These are phyloP conservation scores for Epicoccum sorghinum DNA, from an alignment of 2,329 filamentous ascomycete genomes.

Conservation along the genomic window DNA sequence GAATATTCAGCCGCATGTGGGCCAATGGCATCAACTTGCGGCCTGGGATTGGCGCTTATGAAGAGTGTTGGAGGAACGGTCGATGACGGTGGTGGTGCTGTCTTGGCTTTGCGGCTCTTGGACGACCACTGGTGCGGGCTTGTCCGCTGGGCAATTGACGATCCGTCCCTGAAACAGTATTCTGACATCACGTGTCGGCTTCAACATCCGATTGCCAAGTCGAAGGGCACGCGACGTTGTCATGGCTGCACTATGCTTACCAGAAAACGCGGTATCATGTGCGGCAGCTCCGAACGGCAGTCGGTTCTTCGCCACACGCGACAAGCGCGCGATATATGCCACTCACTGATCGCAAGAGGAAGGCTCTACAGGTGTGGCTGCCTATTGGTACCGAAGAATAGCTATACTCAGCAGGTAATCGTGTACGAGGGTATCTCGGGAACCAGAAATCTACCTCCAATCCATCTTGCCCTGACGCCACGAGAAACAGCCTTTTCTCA, in stretches of 20 bases:
- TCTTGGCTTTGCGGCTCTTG: constrained; percentile 18
- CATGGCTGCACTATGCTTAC: background rate
- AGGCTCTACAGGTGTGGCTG: background rate
- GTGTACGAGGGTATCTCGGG: background rate
- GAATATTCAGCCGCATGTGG: background rate
- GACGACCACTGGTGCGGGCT: constrained; percentile 8
- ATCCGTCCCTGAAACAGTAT: constrained; percentile 10
- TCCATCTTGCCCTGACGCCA: constrained; percentile 8
- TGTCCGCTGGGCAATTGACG: constrained; percentile 11
- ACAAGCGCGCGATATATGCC: background rate
- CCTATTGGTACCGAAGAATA: background rate
- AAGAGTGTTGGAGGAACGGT: constrained; percentile 9
- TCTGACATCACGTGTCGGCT: constrained; percentile 14
- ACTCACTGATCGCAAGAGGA: background rate
- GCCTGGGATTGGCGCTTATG: background rate
- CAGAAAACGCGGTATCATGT: background rate
- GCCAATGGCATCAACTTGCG: constrained; percentile 1
- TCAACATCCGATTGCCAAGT: constrained; percentile 12
- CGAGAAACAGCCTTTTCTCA: background rate
- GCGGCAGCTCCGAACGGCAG: background rate
- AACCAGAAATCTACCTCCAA: constrained; percentile 1
- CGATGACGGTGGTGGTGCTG: constrained; percentile 13
- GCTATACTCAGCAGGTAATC: background rate
- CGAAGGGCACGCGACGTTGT: constrained; percentile 1
- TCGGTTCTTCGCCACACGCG: constrained; percentile 4